phyloP scores from a whole-genome alignment of 345 rosid species.

The Dipteronia dyeriana region DNA sequence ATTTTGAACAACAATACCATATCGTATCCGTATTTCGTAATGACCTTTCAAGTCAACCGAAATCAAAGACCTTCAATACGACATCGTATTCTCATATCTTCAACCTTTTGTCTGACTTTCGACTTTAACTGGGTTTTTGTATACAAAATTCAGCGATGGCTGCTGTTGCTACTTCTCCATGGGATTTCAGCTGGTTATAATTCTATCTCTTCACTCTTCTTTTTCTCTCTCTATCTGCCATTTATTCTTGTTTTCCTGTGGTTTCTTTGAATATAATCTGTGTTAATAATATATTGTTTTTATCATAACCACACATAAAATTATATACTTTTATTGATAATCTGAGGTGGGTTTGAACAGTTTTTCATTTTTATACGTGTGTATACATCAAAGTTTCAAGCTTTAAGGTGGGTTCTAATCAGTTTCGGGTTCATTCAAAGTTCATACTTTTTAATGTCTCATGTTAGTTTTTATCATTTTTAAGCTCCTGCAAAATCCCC shows the following conservation, averaged over 20 bases:
- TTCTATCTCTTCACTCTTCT: neutral
- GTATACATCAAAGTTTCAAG: neutral
- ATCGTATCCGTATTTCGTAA: too few species aligned
- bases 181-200: constrained; percentile 66
- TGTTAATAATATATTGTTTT: neutral
- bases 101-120: neutral
- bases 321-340: neutral
- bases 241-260: neutral
- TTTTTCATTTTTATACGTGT: neutral
- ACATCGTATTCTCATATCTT: neutral
- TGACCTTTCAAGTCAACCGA: neutral
- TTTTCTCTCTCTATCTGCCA: neutral
- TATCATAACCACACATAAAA: neutral
- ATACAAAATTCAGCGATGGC: constrained; percentile 3
- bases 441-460: neutral
- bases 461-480: neutral
- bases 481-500: too few species aligned
- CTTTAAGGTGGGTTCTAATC: neutral
- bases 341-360: neutral
- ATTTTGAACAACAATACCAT: too few species aligned
- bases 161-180: constrained; percentile 16
- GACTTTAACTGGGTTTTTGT: neutral
- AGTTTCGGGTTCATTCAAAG: neutral
- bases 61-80: neutral
- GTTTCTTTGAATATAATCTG: neutral